These are phyloP conservation scores for Amanita exitialis DNA, from an alignment of 768 basidiomycete genomes.

Conservation along the genomic window DNA sequence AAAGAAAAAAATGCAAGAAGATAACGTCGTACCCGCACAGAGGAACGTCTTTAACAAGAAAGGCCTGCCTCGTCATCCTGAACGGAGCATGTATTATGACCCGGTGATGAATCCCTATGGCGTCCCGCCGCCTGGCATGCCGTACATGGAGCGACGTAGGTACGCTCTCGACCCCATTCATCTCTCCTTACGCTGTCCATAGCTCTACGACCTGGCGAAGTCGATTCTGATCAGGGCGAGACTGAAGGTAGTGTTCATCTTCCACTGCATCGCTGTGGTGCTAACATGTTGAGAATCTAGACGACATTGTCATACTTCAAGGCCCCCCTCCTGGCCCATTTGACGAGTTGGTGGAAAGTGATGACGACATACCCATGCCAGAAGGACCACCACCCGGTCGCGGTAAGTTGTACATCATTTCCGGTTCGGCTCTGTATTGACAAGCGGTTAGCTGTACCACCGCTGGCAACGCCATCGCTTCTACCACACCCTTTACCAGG, in stretches of 20 bases:
- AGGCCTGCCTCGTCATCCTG: constrained; percentile 84
- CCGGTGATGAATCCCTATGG: constrained; percentile 90
- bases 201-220: constrained; percentile 58
- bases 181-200: constrained; percentile 3
- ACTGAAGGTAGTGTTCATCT: constrained; percentile 23
- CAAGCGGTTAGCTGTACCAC: constrained; percentile 5
- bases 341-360: constrained; percentile 39
- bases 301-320: constrained; percentile 57
- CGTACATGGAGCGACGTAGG: constrained; percentile 84
- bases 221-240: constrained; percentile 52
- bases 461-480: constrained; percentile 4
- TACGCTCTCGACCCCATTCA: constrained; percentile 8
- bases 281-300: constrained; percentile 10
- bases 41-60: constrained; percentile 73
- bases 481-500: constrained; percentile 8
- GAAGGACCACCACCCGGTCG: constrained; percentile 59
- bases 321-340: constrained; percentile 47
- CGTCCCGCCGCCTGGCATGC: constrained; percentile 93
- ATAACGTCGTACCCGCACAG: constrained; percentile 36
- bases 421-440: background rate
- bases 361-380: constrained; percentile 87
- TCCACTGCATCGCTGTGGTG: background rate
- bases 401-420: constrained; percentile 10
- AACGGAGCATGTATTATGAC: constrained; percentile 88
- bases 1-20: constrained; percentile 35